Evolutionary conservation across 352 stramenopile species (phyloP), one percentile per base, ranked within the genome.

Genomic region (Phytopythium montanum): DNA sequence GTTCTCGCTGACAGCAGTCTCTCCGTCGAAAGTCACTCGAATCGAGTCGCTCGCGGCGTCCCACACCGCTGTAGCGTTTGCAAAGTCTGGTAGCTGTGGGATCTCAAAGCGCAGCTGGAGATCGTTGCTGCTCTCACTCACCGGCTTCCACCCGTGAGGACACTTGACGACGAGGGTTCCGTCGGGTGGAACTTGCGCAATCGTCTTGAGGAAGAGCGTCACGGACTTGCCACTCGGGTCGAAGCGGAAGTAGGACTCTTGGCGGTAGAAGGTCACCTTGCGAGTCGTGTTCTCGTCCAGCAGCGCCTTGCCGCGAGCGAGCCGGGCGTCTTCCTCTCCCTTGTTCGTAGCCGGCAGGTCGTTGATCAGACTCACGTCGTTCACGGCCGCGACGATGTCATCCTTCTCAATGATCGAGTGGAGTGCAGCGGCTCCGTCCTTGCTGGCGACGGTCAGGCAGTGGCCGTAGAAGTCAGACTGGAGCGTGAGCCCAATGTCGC

Each of bases 391-490:
- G 10, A 87, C 68, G n/a, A 87, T 85, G 52, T 87, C 77, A 41
- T 80, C 65, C 54, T 65, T 58, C 48, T 85, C 65, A 52, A 87
- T 81, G 42, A 83, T 76, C 19, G 59, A 36, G 45, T 85, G 69
- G 8, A 73, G 73, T 19, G 54, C 59, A 16, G 75, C 77, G 66
- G 79, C 65, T 7, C 62, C 70, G 33, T 39, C 29, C 26, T 75
- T 83, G 13, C 48, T 49, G 5, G 61, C 59, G 14, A 87, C 75
- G 12, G 77, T 81, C 19, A 81, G 50, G 41, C 74, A 85, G 12
- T 81, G 77, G 1, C 77, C 77, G 16, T 77, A 79, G 36, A 85
- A 87, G 46, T 87, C 77, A 2, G 70, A 80, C 48, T 85, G 77
- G 5, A 87, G 59, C 12, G 64, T 53, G 0, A 87, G 39, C 2